These are phyloP conservation scores for Entomortierella parvispora DNA, from an alignment of 192 early-diverging fungal genomes.

Conservation along the genomic window DNA sequence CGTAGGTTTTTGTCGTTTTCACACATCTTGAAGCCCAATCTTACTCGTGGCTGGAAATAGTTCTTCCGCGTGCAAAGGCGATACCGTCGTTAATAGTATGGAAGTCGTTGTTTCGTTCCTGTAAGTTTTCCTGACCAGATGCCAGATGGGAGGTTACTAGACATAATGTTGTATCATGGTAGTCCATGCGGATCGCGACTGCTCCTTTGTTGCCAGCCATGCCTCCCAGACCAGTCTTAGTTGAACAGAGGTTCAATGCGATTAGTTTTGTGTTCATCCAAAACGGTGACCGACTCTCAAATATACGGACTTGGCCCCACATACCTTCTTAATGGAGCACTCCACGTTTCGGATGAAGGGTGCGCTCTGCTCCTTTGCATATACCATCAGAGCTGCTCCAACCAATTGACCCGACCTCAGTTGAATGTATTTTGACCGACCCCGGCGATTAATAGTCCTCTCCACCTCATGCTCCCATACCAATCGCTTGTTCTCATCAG, in stretches of 20 bases:
- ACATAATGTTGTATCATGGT: conserved; percentile 88
- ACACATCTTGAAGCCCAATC: neutral
- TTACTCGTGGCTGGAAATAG: conserved; percentile 84
- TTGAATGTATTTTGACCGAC: conserved; percentile 71
- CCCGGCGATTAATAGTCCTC: conserved; percentile 56
- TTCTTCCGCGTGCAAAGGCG: conserved; percentile 74
- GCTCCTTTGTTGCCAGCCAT: conserved; percentile 99
- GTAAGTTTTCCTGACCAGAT: conserved; percentile 76
- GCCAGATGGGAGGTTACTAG: conserved; percentile 96
- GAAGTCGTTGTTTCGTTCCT: conserved; percentile 88
- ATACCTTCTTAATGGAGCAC: conserved; percentile 80
- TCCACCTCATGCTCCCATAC: conserved; percentile 64
- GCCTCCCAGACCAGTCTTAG: conserved; percentile 91
- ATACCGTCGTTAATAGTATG: conserved; percentile 81
- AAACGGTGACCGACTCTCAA: too few species aligned
- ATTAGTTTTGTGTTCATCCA: neutral
- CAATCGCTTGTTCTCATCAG: conserved; percentile 49
- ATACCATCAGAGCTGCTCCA: conserved; percentile 90
- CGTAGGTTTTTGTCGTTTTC: neutral
- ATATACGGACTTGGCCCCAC: neutral
- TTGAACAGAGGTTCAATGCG: neutral
- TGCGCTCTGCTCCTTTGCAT: conserved; percentile 76
- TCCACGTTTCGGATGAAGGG: conserved; percentile 85
- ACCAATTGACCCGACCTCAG: conserved; percentile 91
- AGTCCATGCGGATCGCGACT: conserved; percentile 88